phyloP scores from a whole-genome alignment of 371 early-diverging fungal genomes.

The Nematocida homosporus region DNA sequence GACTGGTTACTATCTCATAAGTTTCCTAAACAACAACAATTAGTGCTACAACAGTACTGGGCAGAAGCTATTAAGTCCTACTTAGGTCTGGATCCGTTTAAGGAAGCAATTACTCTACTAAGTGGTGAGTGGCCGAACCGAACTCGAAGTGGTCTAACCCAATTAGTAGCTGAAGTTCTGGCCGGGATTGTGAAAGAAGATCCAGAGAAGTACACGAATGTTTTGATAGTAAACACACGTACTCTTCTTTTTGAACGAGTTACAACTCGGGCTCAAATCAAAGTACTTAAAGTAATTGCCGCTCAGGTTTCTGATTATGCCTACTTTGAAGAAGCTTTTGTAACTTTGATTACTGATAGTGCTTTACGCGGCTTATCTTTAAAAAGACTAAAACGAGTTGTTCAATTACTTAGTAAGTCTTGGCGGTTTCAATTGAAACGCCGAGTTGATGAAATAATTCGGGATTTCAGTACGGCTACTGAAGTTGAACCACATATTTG shows the following conservation, averaged over 20 bases:
- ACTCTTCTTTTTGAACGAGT: background rate
- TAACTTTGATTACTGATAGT: background rate
- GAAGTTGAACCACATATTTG: background rate
- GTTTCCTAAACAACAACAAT: constrained; percentile 5
- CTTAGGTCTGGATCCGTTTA: background rate
- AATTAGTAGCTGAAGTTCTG: background rate
- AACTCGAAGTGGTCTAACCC: background rate
- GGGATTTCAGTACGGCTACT: constrained; percentile 15
- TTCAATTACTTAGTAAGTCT: background rate
- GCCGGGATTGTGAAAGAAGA: background rate
- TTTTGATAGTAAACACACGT: constrained; percentile 9
- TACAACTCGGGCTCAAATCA: background rate
- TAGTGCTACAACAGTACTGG: background rate
- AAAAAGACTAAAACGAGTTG: background rate
- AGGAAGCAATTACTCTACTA: background rate
- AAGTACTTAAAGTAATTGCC: constrained; percentile 8
- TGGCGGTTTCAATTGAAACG: constrained; percentile 29
- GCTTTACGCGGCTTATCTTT: background rate
- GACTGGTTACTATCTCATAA: background rate
- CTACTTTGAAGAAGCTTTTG: constrained; percentile 27
- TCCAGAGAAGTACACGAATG: background rate
- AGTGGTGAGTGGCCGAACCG: constrained; percentile 2
- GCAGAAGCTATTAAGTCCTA: background rate
- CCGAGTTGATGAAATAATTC: constrained; percentile 23
- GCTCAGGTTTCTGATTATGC: constrained; percentile 6